Evolutionary conservation across 2,329 filamentous ascomycete species (phyloP), one percentile per base, ranked within the genome.

Genomic region (Talaromyces sp.): DNA sequence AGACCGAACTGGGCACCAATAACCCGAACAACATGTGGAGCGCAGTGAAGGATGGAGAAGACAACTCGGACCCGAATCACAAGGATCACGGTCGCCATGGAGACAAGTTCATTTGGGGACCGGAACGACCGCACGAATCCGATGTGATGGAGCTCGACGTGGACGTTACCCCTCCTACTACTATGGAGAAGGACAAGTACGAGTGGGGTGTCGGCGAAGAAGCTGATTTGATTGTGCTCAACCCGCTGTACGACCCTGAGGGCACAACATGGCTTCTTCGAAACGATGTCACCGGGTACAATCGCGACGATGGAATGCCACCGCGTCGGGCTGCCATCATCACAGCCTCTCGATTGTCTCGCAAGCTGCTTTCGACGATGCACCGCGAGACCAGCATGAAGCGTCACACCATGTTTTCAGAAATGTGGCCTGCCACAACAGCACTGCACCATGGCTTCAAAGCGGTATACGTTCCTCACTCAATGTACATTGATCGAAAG

Each of bases 351-450:
- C 87, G 93, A 58, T 89, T 98, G 78, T 95, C 90, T 13, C 87
- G 88, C 55, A 86, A 86, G 54, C 85, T 97, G 55, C 82, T 98
- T 15, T 80, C 87, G 64, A 88, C 88, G 19, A 98, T 98, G 93
- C 93, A 98, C 79, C 85, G 87, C 60, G 92, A 96, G 79, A 96
- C 93, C 4, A 86, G 88, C 32, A 84, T 91, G 69, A 88, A 89
- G 71, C 93, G 92, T 68, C 90, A 96, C 75, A 90, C 91, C 65
- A 96, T 95, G 80, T 96, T 96, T 73, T 91, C 92, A 0, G 93
- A 98, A 76, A 97, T 97, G 93, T 97, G 92, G 92, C 91, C 93
- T 0, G 88, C 89, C 0, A 95, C 90, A 0, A 87, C 91, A 1
- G 91, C 93, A 1, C 82, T 98, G 10, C 93, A 97, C 63, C 93